Evolutionary conservation across 768 basidiomycete genomes (phyloP), one percentile per base, ranked within the genome.

Genomic region (Cystofilobasidium capitatum): DNA sequence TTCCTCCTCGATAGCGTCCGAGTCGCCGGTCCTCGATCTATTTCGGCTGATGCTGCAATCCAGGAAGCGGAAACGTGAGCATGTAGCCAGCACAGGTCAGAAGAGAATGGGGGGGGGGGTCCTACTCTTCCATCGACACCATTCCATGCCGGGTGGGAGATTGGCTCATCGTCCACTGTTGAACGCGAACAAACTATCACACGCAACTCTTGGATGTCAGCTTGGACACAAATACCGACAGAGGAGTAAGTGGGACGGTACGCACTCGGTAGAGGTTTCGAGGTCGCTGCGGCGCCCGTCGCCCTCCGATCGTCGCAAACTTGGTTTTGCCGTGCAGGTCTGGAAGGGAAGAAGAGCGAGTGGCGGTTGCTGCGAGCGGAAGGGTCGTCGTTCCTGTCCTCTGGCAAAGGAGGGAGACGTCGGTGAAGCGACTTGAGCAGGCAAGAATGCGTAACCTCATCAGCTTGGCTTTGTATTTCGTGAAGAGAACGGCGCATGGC

Each of bases 331-430:
- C 87, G 75, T 88, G 86, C 51, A 88, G 76, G 59, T 93, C 91
- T n/a, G 89, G 88, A 65, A 89, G 71, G 9, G 88, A 90, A 73
- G 70, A 22, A 8, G 64, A 64, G 31, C 58, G 63, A 13, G 64
- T 37, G 6, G 82, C 81, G 7, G 69, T 67, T 12, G 87, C 81
- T 12, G 85, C 87, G 69, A 91, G 76, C 0, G 76, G 73, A 12
- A 77, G 69, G 29, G 71, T 88, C 0, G 96, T 99, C 9, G 87
- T 87, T 13, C 96, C 94, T 2, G 86, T 88, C 63, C 89, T 82
- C 73, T 92, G 89, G 76, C 93, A 98, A 55, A 91, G 83, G 42
- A 99, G 78, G 7, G 91, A 87, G 55, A 99, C 94, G 74, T 99
- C 96, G 65, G 92, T 93, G 81, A 99, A 97, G 17, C 86, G 84